These are phyloP conservation scores for Nematodospora anomalae DNA, from an alignment of 1,139 yeast species.

Conservation along the genomic window DNA sequence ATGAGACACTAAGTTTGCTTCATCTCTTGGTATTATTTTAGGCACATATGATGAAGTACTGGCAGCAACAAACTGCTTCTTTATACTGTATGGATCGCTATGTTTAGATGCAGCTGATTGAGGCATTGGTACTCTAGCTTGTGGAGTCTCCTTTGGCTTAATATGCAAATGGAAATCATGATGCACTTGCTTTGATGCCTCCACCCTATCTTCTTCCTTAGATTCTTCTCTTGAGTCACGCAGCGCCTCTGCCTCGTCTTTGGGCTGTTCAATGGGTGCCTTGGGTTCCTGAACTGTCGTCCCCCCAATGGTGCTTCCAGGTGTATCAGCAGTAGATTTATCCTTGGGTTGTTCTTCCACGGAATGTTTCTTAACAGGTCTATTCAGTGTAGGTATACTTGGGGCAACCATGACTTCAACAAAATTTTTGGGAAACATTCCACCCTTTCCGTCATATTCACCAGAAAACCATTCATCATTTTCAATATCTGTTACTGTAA, in stretches of 20 bases:
- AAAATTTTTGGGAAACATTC: constrained; percentile 88
- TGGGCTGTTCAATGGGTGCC: constrained; percentile 10
- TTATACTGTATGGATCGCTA: constrained; percentile 44
- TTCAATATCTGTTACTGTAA: constrained; percentile 74
- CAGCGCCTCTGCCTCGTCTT: constrained; percentile 12
- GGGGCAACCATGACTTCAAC: constrained; percentile 46
- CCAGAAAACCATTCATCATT: constrained; percentile 81
- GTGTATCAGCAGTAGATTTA: background rate
- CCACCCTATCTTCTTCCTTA: background rate
- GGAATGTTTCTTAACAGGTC: constrained; percentile 14
- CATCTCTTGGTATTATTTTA: constrained; percentile 44
- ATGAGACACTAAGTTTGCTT: constrained; percentile 33
- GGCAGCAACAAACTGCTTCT: constrained; percentile 44
- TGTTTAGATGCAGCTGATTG: constrained; percentile 30
- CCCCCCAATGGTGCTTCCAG: background rate
- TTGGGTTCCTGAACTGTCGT: background rate
- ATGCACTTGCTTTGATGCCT: background rate
- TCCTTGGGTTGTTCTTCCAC: constrained; percentile 3
- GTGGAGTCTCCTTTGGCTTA: background rate
- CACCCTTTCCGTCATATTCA: constrained; percentile 53
- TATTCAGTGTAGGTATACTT: constrained; percentile 14
- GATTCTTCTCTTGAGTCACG: background rate
- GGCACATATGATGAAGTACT: constrained; percentile 48
- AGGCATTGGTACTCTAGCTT: constrained; percentile 20
- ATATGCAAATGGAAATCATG: background rate